phyloP scores from a whole-genome alignment of 768 basidiomycete species.

The Termitomyces sp. region DNA sequence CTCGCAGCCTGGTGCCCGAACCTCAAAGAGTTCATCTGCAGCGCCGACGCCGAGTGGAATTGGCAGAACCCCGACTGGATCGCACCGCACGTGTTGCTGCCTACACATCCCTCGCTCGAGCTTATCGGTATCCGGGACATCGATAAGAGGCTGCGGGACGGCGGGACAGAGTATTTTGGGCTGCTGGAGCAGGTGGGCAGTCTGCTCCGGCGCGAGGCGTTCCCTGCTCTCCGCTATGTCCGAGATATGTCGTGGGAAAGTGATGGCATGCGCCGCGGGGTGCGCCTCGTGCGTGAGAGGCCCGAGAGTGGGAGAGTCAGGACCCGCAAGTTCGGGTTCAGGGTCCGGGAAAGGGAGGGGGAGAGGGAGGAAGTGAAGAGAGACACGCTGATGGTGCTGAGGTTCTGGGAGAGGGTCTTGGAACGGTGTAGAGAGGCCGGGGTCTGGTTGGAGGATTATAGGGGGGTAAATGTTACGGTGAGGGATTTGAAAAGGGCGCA shows the following conservation, averaged over 20 bases:
- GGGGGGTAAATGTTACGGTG: conserved; percentile 51
- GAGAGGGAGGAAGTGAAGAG: not conserved
- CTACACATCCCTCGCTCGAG: conserved; percentile 52
- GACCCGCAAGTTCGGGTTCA: not conserved
- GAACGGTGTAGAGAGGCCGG: conserved; percentile 43
- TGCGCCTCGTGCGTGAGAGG: conserved; percentile 1
- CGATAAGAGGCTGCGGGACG: conserved; percentile 53
- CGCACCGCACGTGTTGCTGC: conserved; percentile 67
- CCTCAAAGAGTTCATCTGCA: conserved; percentile 64
- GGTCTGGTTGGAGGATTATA: conserved; percentile 63
- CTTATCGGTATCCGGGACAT: conserved; percentile 72
- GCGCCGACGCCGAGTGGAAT: conserved; percentile 77
- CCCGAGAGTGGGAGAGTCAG: not conserved
- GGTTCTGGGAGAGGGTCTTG: conserved; percentile 46
- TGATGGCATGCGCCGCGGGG: conserved; percentile 43
- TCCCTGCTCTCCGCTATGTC: conserved; percentile 54
- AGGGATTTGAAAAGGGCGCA: conserved; percentile 27
- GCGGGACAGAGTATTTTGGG: conserved; percentile 46
- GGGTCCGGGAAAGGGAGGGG: not conserved
- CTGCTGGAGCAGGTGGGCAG: conserved; percentile 61
- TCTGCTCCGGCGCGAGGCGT: conserved; percentile 50
- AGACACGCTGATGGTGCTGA: conserved; percentile 17
- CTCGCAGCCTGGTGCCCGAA: conserved; percentile 70
- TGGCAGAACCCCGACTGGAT: conserved; percentile 80
- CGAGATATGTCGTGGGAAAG: conserved; percentile 61